Evolutionary conservation across 495 filamentous ascomycete genomes (phyloP), one percentile per base, ranked within the genome.

Genomic region (Friedmanniomyces simplex): DNA sequence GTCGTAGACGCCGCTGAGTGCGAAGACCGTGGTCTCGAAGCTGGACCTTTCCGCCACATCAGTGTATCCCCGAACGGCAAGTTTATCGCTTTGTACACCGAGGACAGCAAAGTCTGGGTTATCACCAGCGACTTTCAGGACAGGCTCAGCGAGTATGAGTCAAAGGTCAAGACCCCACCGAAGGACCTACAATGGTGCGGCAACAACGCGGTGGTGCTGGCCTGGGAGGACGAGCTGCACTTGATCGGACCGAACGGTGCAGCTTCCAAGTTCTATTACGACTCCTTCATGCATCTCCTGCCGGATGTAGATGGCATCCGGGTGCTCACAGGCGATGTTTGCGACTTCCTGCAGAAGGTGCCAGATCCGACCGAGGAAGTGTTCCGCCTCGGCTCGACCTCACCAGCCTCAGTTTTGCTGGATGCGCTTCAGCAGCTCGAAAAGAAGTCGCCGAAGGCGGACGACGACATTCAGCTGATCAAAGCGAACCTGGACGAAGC

Each of bases 151-250:
- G 91, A 98, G 67, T 89, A 96, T 67, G 86, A 96, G 68, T 90
- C 90, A 0, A 83, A 81, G 56, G 87, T 86, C 24, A 87, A 83
- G 63, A 91, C 86, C n/a, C 75, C 82, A 0, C 94, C 93, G 1
- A 89, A 88, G 65, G 84, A 91, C 54, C 77, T 98, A 51, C 83
- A 89, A 60, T 98, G 93, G 93, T 97, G 93, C 70, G 91, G 93
- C 16, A 94, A 96, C 58, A 89, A 96, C 71, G 87, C 89, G 7
- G 89, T 96, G 10, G 83, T 95, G 46, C 81, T 97, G 58, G 89
- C 89, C 14, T 98, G 93, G 93, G 93, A 96, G 63, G 93, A 98
- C 71, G 93, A 98, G 64, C 84, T 97, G n/a, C 93, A 96, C 67
- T 77, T 98, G 45, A 85, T 97, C 54, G 91, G 90, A 1, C 89